Conservation (phyloP, 2,329 filamentous ascomycete genomes). For the Aspergillus flavus region DNA sequence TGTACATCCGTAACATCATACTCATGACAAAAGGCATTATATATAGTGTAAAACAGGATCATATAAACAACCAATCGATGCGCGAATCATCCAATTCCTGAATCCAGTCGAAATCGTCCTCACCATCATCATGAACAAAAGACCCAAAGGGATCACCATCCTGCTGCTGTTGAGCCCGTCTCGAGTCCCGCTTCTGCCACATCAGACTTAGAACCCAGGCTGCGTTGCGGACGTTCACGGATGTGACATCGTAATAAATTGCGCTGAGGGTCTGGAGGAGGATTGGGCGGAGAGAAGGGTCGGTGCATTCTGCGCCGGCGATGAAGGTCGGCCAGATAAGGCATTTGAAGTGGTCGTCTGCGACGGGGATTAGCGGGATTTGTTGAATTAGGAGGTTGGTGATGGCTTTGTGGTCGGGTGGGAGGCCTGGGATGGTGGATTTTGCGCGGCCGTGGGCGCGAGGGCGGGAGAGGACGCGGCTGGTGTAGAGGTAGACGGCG, state of each 20-base stretch:
- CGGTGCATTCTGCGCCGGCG: slow-evolving; percentile 43
- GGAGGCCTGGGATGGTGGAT: slow-evolving; percentile 29
- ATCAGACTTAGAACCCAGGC: slow-evolving; percentile 43
- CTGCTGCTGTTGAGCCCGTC: slow-evolving; percentile 13
- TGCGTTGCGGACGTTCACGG: slow-evolving; percentile 44
- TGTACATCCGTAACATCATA: slow-evolving; percentile 3
- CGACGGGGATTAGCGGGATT: slow-evolving; percentile 37
- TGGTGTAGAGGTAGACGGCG: slow-evolving; percentile 45
- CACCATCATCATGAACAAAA: slow-evolving; percentile 25
- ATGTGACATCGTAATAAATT: slow-evolving; percentile 40
- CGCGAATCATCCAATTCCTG: slow-evolving; percentile 42
- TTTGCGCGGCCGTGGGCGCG: slow-evolving; percentile 25
- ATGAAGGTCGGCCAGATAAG: slow-evolving; percentile 49
- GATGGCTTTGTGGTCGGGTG: slow-evolving; percentile 31
- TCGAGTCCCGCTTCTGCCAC: slow-evolving; percentile 44
- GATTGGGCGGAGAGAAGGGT: slow-evolving; percentile 34
- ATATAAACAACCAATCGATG: slow-evolving; percentile 47
- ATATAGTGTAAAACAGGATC: slow-evolving; percentile 10
- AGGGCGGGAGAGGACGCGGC: slow-evolving; percentile 39
- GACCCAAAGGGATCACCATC: neutral
- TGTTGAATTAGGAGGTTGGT: slow-evolving; percentile 38
- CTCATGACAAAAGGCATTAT: slow-evolving; percentile 5
- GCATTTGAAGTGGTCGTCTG: slow-evolving; percentile 46
- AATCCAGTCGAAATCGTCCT: slow-evolving; percentile 42
- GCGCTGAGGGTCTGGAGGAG: slow-evolving; percentile 36